Evolutionary conservation across 2,329 filamentous ascomycete genomes (phyloP).

Genomic region (Akanthomyces dipterigenus): DNA sequence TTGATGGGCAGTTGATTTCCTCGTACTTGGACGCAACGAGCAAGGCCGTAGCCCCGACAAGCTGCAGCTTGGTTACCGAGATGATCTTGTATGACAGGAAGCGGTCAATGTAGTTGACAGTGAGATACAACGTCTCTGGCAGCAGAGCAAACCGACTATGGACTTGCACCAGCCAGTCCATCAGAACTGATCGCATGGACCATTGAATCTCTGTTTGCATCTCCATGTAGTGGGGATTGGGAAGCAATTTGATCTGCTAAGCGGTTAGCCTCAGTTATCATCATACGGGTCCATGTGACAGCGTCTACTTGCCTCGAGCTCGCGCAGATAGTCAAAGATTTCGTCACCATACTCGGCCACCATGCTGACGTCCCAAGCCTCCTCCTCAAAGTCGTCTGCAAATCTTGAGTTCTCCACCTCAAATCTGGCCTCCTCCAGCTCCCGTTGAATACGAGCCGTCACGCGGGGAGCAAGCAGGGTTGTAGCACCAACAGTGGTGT

Average conservation of each 20-base stretch:
- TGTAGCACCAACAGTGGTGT: constrained; percentile 45
- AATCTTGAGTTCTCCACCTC: constrained; percentile 64
- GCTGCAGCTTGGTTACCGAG: constrained; percentile 87
- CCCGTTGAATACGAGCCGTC: constrained; percentile 60
- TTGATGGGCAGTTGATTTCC: constrained; percentile 94
- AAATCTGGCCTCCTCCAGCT: constrained; percentile 60
- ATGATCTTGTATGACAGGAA: constrained; percentile 94
- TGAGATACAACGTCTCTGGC: constrained; percentile 90
- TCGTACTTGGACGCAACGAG: constrained; percentile 97
- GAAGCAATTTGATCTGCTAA: constrained; percentile 65
- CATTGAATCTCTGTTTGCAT: constrained; percentile 95
- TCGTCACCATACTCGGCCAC: constrained; percentile 94
- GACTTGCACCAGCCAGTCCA: constrained; percentile 98
- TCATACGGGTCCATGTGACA: background rate
- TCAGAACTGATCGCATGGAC: constrained; percentile 95
- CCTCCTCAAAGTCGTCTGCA: constrained; percentile 75
- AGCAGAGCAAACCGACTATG: constrained; percentile 86
- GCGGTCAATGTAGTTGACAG: constrained; percentile 94
- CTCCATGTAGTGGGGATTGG: constrained; percentile 93
- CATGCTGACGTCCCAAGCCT: constrained; percentile 93
- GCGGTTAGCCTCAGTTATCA: constrained; percentile 19
- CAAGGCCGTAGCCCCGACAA: constrained; percentile 92
- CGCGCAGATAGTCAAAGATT: constrained; percentile 87
- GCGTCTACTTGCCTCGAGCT: constrained; percentile 64
- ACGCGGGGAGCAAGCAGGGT: constrained; percentile 65